Conservation (phyloP, 352 stramenopile species). For the Globisporangium rhizosaccharum region DNA sequence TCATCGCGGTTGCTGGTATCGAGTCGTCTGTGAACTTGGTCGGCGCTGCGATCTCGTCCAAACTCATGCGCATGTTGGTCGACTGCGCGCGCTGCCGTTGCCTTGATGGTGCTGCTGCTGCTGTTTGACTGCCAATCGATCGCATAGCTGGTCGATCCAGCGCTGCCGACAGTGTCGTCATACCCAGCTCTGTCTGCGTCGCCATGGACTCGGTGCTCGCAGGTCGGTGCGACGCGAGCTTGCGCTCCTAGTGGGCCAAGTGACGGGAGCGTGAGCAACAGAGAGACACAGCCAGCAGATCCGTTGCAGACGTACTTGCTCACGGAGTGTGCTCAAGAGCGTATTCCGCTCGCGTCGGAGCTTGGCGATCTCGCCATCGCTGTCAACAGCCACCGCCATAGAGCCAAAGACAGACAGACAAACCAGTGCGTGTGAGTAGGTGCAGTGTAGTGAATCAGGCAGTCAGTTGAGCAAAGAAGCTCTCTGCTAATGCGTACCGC, state of each 20-base stretch:
- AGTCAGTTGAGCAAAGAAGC: neutral
- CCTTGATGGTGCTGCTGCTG: neutral
- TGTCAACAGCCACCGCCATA: slow-evolving; percentile 11
- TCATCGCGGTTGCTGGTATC: neutral
- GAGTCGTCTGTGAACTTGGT: neutral
- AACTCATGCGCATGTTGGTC: slow-evolving; percentile 19
- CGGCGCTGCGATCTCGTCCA: slow-evolving; percentile 24
- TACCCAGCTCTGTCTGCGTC: neutral
- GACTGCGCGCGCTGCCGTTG: neutral
- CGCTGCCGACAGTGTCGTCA: neutral
- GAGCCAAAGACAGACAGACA: neutral
- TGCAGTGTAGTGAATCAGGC: neutral
- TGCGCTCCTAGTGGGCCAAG: neutral
- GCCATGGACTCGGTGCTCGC: neutral
- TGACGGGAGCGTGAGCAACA: neutral
- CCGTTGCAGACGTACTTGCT: slow-evolving; percentile 19
- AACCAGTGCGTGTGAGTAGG: neutral
- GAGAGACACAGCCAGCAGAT: neutral
- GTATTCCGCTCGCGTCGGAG: slow-evolving; percentile 61
- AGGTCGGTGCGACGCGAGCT: neutral
- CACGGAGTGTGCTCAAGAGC: slow-evolving; percentile 48
- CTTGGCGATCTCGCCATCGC: slow-evolving; percentile 51
- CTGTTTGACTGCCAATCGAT: slow-evolving; percentile 9
- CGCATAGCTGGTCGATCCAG: neutral
- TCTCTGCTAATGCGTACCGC: slow-evolving; percentile 16